Base-by-base conservation (phyloP, 2,329 filamentous ascomycete species). In the Penicillium frequentans region DNA sequence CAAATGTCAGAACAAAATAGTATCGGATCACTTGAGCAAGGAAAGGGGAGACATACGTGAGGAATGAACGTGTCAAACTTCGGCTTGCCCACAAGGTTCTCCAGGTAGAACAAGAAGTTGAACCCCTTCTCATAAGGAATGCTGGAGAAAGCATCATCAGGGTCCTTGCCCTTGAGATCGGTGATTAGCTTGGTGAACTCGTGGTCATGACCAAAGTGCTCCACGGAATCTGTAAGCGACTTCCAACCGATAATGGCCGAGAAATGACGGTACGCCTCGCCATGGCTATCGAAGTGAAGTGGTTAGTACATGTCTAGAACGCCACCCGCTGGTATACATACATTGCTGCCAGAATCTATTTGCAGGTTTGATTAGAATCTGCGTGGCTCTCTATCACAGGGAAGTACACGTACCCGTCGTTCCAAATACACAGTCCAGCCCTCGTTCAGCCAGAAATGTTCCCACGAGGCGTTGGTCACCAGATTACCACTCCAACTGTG, bases 121-220 rank as follows among this genome's bases (percentile, higher is more conserved):
- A 96, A 98, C 3, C 93, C 93, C 77, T 99, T 98, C 73, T 98
- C 93, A 69, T 99, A 99, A 0, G 95, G 92, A 33, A 98, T 82
- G 26, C 86, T 90, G 64, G 90, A 96, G 78, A 98, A 99, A 1
- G 93, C 90, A 74, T 99, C 95, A 73, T 98, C 95, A 0, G 95
- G 95, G 67, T 98, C 93, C 64, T 95, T 88, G 56, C 91, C 91
- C 71, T 93, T 90, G 62, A 98, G 87, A 71, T 91, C 87, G 58
- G 93, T 84, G 64, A 96, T 86, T 53, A 99, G 83, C 74, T 96
- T 96, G 8, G 95, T 99, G 78, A 95, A 98, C 66, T 93, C 89
- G 71, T 96, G 92, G 63, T 96, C 89, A 51, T 86, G 80, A 39
- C 93, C 93, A 68, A 88, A 95, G 39, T 87, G 82, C 33, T 88